Evolutionary conservation across 306 rosid genomes (phyloP), one percentile per base, ranked within the genome.

Genomic region (Elaeagnus macrophylla): DNA sequence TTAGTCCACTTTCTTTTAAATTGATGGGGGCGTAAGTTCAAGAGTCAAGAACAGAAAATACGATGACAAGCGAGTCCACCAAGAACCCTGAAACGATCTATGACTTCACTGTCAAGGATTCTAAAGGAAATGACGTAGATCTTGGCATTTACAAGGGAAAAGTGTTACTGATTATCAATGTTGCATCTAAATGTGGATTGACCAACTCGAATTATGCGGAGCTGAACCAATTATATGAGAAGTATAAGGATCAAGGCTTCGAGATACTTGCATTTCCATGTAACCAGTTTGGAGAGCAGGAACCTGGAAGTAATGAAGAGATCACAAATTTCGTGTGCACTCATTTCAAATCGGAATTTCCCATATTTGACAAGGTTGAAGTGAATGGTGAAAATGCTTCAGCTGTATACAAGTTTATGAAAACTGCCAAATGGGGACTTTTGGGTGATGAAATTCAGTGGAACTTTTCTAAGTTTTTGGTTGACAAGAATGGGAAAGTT

Each of bases 171-270:
- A 71, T 89, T 53, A 70, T 83, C 65, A 89, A 89, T 64, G 97
- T 89, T 89, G 97, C 97, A 67, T 89, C 95, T 72, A 77, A 85
- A 77, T 89, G 97, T 68, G 97, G 95, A 62, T 64, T 89, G 83
- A 85, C 97, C 67, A 77, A 79, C 76, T 79, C 94, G 53, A 89
- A 81, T 55, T 89, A 89, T 68, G 57, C 57, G 16, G 95, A 86
- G 85, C 70, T 89, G 79, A 89, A 86, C 76, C 88, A 86, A 53
- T 60, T 86, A 1, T 74, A 83, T 59, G 78, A 81, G 13, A 81
- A 81, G 66, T 89, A 86, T 58, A 89, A 79, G 64, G 81, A 75
- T 56, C 80, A 81, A 81, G 97, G 94, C 81, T 45, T 70, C 37
- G 95, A 89, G 72, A 69, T 83, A 48, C 83, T 89, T 63, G 97